phyloP scores from a whole-genome alignment of 2,329 filamentous ascomycete species.

The Penicillium italicum region DNA sequence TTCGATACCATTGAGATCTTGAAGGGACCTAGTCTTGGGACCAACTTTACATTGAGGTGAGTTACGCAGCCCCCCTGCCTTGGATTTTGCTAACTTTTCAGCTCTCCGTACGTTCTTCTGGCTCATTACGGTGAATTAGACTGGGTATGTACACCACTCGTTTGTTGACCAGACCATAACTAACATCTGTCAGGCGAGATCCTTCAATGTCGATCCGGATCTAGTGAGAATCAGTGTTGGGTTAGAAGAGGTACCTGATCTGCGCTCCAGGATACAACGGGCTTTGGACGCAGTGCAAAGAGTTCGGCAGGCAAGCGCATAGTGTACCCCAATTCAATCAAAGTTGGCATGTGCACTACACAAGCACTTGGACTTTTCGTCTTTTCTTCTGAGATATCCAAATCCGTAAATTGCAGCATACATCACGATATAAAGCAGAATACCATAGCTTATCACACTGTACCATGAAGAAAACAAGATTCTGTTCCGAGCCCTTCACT shows the following conservation, averaged over 20 bases:
- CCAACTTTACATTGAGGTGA: conserved; percentile 83
- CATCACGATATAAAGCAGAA: conserved; percentile 5
- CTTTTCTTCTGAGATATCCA: background rate
- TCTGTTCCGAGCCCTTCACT: background rate
- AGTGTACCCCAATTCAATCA: background rate
- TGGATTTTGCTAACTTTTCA: conserved; percentile 26
- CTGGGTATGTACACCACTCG: conserved; percentile 59
- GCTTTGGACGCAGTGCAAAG: conserved; percentile 62
- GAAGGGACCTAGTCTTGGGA: conserved; percentile 92
- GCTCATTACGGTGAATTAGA: conserved; percentile 88
- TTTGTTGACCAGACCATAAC: conserved; percentile 2
- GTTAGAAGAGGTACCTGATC: conserved; percentile 68
- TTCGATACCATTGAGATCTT: conserved; percentile 82
- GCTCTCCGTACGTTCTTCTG: conserved; percentile 83
- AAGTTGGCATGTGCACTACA: background rate
- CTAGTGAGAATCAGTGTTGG: conserved; percentile 86
- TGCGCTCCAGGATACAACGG: conserved; percentile 61
- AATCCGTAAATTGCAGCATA: conserved; percentile 15
- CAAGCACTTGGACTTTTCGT: background rate
- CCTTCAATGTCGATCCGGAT: conserved; percentile 75
- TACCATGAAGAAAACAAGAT: conserved; percentile 11
- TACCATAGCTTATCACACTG: background rate
- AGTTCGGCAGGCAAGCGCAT: conserved; percentile 11
- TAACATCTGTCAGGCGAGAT: conserved; percentile 53
- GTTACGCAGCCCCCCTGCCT: conserved; percentile 10